Evolutionary conservation across 2,329 filamentous ascomycete species (phyloP).

Genomic region (Pestalotiopsis sp.): DNA sequence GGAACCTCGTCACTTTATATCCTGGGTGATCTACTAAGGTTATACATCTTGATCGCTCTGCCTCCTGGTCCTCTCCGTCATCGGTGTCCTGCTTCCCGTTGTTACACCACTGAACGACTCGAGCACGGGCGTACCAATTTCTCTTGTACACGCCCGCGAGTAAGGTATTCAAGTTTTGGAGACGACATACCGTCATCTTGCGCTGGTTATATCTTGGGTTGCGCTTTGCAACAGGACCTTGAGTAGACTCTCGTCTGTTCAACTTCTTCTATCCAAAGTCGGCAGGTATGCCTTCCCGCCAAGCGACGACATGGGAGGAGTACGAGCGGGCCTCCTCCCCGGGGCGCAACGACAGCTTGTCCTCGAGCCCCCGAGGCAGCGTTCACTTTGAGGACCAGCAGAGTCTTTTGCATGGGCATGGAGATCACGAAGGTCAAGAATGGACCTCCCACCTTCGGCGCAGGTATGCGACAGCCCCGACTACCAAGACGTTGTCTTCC

Average conservation of each 20-base stretch:
- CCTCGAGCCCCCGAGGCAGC: constrained; percentile 39
- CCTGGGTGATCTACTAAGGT: not conserved
- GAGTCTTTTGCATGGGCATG: constrained; percentile 42
- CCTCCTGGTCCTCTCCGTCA: not conserved
- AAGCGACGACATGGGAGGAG: constrained; percentile 43
- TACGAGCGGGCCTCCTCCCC: constrained; percentile 44
- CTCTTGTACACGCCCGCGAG: not conserved
- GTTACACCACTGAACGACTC: not conserved
- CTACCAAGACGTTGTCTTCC: constrained; percentile 5
- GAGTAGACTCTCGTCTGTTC: not conserved
- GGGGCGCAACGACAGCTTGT: constrained; percentile 37
- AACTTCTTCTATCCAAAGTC: not conserved
- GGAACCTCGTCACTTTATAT: not conserved
- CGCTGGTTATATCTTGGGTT: not conserved
- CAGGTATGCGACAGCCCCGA: constrained; percentile 31
- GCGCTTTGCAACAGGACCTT: not conserved
- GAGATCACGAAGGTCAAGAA: constrained; percentile 34
- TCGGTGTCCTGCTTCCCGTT: not conserved
- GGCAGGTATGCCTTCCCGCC: constrained; percentile 20
- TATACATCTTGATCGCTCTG: not conserved
- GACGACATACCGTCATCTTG: not conserved
- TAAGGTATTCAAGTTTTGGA: not conserved
- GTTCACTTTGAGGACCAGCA: constrained; percentile 42
- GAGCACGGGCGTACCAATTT: not conserved
- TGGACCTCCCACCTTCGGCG: constrained; percentile 30